Evolutionary conservation across 148 eudicot genomes (phyloP).

Genomic region (Nyssa sinensis): DNA sequence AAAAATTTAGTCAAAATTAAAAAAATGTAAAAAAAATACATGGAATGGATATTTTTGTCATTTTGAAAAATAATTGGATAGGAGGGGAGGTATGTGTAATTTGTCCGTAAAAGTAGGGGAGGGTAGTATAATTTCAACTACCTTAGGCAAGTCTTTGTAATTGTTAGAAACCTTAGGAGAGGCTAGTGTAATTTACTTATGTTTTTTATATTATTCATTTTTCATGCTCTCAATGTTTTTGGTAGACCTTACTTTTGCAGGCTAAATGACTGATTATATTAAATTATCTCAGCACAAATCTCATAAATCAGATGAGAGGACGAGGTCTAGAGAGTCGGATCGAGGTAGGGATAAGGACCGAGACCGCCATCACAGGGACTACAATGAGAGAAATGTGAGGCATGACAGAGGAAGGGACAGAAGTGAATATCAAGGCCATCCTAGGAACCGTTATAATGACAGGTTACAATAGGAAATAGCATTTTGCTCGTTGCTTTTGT

Average conservation of each 20-base stretch:
- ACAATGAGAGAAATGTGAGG: constrained; percentile 44
- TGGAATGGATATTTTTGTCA: too few species aligned
- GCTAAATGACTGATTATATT: constrained; percentile 3
- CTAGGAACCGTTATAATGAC: constrained; percentile 41
- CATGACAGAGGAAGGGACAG: constrained; percentile 55
- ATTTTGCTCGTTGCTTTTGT: constrained; percentile 3
- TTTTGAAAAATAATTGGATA: too few species aligned
- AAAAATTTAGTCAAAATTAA: too few species aligned
- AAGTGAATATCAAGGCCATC: constrained; percentile 36
- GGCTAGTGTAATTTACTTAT: too few species aligned
- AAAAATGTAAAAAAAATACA: too few species aligned
- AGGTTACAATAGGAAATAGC: constrained; percentile 37
- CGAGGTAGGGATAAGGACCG: constrained; percentile 35
- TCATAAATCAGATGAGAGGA: constrained; percentile 45
- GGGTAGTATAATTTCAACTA: too few species aligned
- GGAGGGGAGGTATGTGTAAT: too few species aligned
- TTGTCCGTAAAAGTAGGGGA: too few species aligned
- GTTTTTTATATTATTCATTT: too few species aligned
- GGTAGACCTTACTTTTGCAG: neutral
- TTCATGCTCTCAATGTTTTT: neutral
- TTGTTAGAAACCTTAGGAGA: too few species aligned
- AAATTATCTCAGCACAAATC: constrained; percentile 39
- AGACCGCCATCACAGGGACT: constrained; percentile 44
- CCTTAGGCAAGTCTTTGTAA: too few species aligned
- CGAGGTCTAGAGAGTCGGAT: constrained; percentile 43